These are phyloP conservation scores for Spizellomyces punctatus DNA, from an alignment of 192 early-diverging fungal genomes.

Conservation along the genomic window DNA sequence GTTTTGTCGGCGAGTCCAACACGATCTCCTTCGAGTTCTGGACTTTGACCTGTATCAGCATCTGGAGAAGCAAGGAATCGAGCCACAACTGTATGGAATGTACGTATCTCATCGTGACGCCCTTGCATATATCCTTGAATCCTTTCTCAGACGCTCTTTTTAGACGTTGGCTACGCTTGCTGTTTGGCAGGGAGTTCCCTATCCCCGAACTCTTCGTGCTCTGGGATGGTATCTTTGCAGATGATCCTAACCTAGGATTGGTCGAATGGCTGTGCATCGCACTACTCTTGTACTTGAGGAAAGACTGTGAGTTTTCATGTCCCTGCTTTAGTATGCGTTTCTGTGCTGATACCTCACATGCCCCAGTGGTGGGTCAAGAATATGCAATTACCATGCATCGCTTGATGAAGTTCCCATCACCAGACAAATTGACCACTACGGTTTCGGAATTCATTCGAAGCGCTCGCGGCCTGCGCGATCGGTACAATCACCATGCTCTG, in stretches of 20 bases:
- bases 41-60: slow-evolving; percentile 77
- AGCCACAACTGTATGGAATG: slow-evolving; percentile 95
- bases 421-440: slow-evolving; percentile 9
- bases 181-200: slow-evolving; percentile 89
- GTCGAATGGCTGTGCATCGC: slow-evolving; percentile 83
- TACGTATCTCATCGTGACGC: slow-evolving; percentile 34
- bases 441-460: slow-evolving; percentile 27
- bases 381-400: slow-evolving; percentile 38
- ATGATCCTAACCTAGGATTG: slow-evolving; percentile 73
- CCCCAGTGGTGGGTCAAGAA: slow-evolving; percentile 39
- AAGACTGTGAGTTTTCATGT: slow-evolving; percentile 58
- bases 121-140: neutral
- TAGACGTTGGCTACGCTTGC: slow-evolving; percentile 86
- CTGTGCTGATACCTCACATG: neutral
- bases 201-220: slow-evolving; percentile 70
- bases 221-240: slow-evolving; percentile 92
- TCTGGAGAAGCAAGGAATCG: slow-evolving; percentile 73
- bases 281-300: slow-evolving; percentile 69
- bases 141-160: neutral
- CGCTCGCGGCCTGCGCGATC: slow-evolving; percentile 21
- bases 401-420: slow-evolving; percentile 46
- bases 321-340: neutral
- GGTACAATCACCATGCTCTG: slow-evolving; percentile 27
- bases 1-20: slow-evolving; percentile 70
- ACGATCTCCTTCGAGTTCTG: slow-evolving; percentile 67